Percentiles rank a stretch among this genome's conserved stretches.
Evolutionary conservation across 2,329 filamentous ascomycete genomes (phyloP).

Genomic region (Coleophoma crateriformis): DNA sequence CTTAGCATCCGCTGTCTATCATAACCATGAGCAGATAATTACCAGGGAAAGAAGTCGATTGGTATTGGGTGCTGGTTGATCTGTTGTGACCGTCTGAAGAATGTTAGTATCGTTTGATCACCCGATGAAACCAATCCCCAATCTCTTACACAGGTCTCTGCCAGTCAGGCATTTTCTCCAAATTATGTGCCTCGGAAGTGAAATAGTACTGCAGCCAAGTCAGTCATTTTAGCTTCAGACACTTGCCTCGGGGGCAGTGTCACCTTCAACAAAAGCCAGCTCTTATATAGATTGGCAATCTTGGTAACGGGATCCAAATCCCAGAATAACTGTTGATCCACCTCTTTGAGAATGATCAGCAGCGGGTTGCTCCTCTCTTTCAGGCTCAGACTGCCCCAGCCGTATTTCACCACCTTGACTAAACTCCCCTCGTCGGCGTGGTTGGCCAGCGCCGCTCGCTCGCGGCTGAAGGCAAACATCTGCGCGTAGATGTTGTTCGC

Average conservation of each 20-base stretch:
- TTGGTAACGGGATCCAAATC: conserved; percentile 12
- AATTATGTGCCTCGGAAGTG: conserved; percentile 5
- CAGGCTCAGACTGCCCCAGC: conserved; percentile 7
- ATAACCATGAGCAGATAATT: too few relatives aligned
- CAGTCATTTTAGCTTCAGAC: too few relatives aligned
- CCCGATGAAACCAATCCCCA: too few relatives aligned
- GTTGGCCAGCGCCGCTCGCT: background rate
- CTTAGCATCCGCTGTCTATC: background rate
- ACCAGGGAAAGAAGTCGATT: conserved; percentile 14
- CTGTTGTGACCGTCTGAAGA: conserved; percentile 6
- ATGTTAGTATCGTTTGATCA: background rate
- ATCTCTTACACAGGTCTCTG: conserved; percentile 11
- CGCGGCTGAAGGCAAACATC: conserved; percentile 4
- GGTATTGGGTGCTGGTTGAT: conserved; percentile 10
- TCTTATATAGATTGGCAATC: conserved; percentile 13
- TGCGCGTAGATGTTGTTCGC: conserved; percentile 10
- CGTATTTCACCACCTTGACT: conserved; percentile 7
- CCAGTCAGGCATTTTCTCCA: conserved; percentile 12
- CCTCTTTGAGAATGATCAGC: conserved; percentile 9
- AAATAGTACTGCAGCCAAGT: conserved; percentile 10
- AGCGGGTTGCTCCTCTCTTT: conserved; percentile 9
- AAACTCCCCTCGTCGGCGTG: conserved; percentile 4
- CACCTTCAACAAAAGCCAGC: conserved; percentile 11
- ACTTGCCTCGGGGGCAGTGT: background rate
- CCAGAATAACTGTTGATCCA: conserved; percentile 11